Conservation (phyloP, 2,329 filamentous ascomycete genomes). For the Aspergillus tanneri region DNA sequence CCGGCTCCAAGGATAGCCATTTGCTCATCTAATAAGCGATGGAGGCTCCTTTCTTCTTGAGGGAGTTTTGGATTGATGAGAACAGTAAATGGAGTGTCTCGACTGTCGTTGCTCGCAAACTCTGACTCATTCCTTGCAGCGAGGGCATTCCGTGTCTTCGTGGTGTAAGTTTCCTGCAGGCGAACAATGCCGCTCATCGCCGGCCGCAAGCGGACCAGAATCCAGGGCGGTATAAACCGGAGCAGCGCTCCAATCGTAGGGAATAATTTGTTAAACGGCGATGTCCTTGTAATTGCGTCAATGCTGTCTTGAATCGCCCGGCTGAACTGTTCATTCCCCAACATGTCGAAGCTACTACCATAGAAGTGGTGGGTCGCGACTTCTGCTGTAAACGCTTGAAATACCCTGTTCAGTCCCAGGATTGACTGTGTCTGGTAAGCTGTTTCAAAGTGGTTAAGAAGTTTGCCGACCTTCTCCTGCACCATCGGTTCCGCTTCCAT, state of each 20-base stretch:
- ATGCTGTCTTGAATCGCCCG: conserved; percentile 23
- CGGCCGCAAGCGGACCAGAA: conserved; percentile 13
- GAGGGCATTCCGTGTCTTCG: too few species aligned
- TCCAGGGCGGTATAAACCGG: conserved; percentile 11
- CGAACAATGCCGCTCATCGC: too few species aligned
- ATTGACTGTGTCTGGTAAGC: conserved; percentile 3
- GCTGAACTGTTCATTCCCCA: conserved; percentile 28
- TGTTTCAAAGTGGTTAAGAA: conserved; percentile 17
- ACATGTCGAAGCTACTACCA: conserved; percentile 32
- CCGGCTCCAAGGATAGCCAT: conserved; percentile 34
- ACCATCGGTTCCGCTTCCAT: conserved; percentile 37
- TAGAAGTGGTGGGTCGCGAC: conserved; percentile 41
- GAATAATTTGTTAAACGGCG: conserved; percentile 22
- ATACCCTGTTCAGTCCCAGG: conserved; percentile 20
- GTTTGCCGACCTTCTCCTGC: conserved; percentile 23
- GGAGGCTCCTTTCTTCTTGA: conserved; percentile 36
- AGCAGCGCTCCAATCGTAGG: conserved; percentile 12
- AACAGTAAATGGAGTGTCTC: conserved; percentile 29
- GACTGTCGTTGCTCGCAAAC: neutral
- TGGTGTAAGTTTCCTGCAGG: too few species aligned
- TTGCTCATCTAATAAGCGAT: conserved; percentile 34
- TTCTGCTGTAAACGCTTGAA: conserved; percentile 34
- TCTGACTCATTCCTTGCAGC: conserved; percentile 6
- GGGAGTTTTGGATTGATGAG: conserved; percentile 37
- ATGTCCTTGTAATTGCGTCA: conserved; percentile 26